Evolutionary conservation across 805 yeast genomes (phyloP), one percentile per base, ranked within the genome.

Genomic region (Candida rishiriensis): DNA sequence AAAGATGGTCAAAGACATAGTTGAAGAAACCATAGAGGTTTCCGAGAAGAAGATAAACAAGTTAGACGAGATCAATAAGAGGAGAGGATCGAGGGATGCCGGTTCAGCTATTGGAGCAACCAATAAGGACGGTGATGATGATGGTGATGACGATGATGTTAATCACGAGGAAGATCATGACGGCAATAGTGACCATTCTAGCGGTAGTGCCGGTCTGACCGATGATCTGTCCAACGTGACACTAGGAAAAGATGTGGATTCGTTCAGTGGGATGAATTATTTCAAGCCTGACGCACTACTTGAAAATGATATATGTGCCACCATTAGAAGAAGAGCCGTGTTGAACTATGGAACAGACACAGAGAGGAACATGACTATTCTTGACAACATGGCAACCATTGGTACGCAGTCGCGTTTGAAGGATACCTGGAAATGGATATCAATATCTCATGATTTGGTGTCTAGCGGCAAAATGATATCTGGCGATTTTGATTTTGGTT

Each of bases 351-450:
- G 88, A 0, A 66, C 80, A 11, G 85, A 84, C 55, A 79, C 88
- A 33, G 75, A 75, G 38, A 67, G 65, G 26, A 90, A 90, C 47
- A 75, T 83, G 36, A 70, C 73, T 14, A 69, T 86, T 21, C 66
- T 81, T 33, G 87, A 78, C 49, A 69, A 68, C 28, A 59, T 79
- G 30, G 73, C 71, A 43, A 66, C 72, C 2, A 60, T 79, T 18
- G 76, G 76, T 41, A 78, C 81, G 38, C 74, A 70, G 41, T 66
- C 69, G n/a, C 85, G 78, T 49, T 66, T 84, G 40, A 70, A 84
- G 48, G 83, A 87, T 53, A 84, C 95, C 0, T 91, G 98, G 98
- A 81, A 84, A 57, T 91, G 98, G 98, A 66, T 91, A 29, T 76
- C 79, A 1, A 76, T 86, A 40, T 88, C 95, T 0, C 75, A 78